A percentile compares a stretch with the other conserved stretches of the same genome.
These are phyloP conservation scores for Drosera capensis DNA, from an alignment of 148 eudicot species.

Conservation along the genomic window DNA sequence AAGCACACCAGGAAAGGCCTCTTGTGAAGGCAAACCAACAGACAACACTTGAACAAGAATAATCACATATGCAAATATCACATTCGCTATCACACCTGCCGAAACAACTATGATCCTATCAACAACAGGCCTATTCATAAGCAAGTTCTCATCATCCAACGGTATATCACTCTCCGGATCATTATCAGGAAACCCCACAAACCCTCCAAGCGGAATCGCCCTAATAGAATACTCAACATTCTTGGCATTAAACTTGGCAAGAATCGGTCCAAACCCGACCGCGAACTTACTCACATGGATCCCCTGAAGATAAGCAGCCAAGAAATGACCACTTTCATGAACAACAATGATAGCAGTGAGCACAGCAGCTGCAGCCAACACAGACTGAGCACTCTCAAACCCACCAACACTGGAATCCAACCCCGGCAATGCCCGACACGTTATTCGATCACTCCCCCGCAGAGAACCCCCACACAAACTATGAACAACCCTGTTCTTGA, in stretches of 20 bases:
- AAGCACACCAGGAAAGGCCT: conserved; percentile 79
- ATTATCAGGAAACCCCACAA: conserved; percentile 98
- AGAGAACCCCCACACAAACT: too few species aligned
- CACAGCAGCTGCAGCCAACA: too few species aligned
- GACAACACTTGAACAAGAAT: conserved; percentile 57
- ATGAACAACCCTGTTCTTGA: too few species aligned
- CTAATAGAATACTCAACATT: conserved; percentile 91
- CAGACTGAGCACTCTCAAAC: too few species aligned
- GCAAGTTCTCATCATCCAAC: conserved; percentile 64
- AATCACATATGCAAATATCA: conserved; percentile 65
- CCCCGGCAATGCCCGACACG: too few species aligned
- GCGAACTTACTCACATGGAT: conserved; percentile 95
- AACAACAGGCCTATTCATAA: conserved; percentile 78
- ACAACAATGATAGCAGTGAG: too few species aligned
- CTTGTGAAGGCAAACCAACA: conserved; percentile 95
- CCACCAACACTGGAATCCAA: too few species aligned
- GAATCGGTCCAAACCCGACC: conserved; percentile 96
- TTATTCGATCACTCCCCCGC: too few species aligned
- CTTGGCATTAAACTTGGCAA: conserved; percentile 80
- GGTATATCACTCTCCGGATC: conserved; percentile 94
- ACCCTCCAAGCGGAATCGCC: conserved; percentile 92
- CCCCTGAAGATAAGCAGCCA: conserved; percentile 90
- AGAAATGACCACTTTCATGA: too few species aligned
- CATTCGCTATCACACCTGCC: conserved; percentile 90
- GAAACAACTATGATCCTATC: conserved; percentile 79